Conservation (phyloP, 306 rosid species). For the Amphicarpaea edgeworthii region DNA sequence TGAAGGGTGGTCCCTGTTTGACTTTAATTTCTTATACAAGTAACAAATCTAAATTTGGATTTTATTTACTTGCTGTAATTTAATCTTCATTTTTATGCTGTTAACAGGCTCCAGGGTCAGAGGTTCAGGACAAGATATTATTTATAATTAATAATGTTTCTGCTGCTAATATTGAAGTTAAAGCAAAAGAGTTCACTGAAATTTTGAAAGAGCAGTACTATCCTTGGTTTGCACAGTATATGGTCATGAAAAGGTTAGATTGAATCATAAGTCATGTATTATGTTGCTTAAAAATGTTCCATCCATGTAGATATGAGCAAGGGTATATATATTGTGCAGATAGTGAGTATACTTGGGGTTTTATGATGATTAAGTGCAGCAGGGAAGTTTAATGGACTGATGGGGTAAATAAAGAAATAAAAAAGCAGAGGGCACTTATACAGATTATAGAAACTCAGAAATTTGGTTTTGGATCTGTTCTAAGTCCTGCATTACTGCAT, state of each 20-base stretch:
- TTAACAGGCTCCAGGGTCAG: slow-evolving; percentile 92
- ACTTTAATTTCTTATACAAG: slow-evolving; percentile 18
- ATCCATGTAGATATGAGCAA: slow-evolving; percentile 15
- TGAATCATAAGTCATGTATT: slow-evolving; percentile 8
- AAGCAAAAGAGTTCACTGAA: slow-evolving; percentile 79
- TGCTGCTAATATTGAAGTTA: slow-evolving; percentile 72
- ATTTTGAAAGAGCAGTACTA: slow-evolving; percentile 81
- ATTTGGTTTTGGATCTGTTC: slow-evolving; percentile 13
- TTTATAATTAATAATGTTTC: slow-evolving; percentile 92
- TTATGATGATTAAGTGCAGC: slow-evolving; percentile 7
- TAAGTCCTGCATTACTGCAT: slow-evolving; percentile 3
- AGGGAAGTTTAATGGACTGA: slow-evolving; percentile 20
- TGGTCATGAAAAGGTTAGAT: slow-evolving; percentile 97
- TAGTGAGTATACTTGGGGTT: slow-evolving; percentile 4
- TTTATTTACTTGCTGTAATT: slow-evolving; percentile 24
- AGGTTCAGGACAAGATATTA: slow-evolving; percentile 94
- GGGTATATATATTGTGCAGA: not conserved
- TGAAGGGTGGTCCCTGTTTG: not conserved
- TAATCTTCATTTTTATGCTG: slow-evolving; percentile 42
- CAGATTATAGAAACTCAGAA: slow-evolving; percentile 20
- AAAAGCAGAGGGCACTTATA: not conserved
- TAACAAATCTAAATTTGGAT: not conserved
- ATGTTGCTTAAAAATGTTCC: slow-evolving; percentile 21
- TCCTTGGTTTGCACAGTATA: slow-evolving; percentile 99
- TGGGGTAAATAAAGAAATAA: not conserved